These are phyloP conservation scores for Megacollybia marginata DNA, from an alignment of 768 basidiomycete genomes.

Conservation along the genomic window DNA sequence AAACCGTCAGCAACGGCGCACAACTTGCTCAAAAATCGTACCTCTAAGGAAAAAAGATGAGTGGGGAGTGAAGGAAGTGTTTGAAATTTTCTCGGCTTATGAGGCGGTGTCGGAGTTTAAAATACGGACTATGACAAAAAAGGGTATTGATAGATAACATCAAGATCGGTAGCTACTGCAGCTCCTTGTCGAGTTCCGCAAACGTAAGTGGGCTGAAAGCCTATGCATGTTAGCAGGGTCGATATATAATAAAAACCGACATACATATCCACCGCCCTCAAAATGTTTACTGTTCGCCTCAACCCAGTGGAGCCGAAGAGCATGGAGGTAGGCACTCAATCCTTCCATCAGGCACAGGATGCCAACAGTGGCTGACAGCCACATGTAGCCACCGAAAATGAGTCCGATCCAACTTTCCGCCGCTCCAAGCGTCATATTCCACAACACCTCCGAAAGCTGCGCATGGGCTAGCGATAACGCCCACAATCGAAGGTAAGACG, in stretches of 20 bases:
- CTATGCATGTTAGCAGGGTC: constrained; percentile 23
- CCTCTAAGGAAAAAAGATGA: neutral
- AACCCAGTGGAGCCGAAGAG: constrained; percentile 95
- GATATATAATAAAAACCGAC: constrained; percentile 21
- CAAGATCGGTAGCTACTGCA: neutral
- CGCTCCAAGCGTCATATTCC: constrained; percentile 74
- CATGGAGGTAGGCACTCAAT: constrained; percentile 92
- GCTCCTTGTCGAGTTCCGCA: constrained; percentile 29
- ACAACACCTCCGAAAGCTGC: constrained; percentile 91
- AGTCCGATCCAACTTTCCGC: constrained; percentile 52
- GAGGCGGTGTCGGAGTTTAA: neutral
- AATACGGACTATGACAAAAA: neutral
- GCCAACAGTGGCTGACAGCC: constrained; percentile 72
- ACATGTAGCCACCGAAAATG: constrained; percentile 47
- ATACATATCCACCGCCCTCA: constrained; percentile 81
- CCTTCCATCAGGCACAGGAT: constrained; percentile 97
- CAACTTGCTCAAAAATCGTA: neutral
- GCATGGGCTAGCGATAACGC: constrained; percentile 97
- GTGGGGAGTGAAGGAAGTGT: neutral
- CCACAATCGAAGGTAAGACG: constrained; percentile 91
- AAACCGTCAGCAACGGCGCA: neutral
- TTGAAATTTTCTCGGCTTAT: neutral
- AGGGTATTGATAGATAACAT: no score
- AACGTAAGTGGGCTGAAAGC: constrained; percentile 45
- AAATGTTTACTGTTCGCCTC: constrained; percentile 97